A percentile compares a stretch with the other conserved stretches of the same genome.
These are phyloP conservation scores for Hypoxylon lienhwacheense DNA, from an alignment of 495 filamentous ascomycete genomes.

Conservation along the genomic window DNA sequence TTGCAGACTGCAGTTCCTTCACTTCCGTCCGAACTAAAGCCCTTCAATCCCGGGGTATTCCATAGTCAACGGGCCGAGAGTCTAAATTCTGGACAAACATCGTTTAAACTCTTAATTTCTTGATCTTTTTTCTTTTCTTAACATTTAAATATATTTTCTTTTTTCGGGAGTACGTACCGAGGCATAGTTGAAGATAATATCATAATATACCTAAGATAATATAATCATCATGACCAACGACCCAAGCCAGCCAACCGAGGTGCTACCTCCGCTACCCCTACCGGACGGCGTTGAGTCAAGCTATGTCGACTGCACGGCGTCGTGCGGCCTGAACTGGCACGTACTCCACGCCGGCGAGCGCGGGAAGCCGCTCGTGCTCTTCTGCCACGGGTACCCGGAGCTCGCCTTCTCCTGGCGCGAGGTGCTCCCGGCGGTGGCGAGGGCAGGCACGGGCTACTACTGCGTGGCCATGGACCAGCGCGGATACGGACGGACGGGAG, in stretches of 20 bases:
- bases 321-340: slow-evolving; percentile 60
- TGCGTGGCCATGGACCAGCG: slow-evolving; percentile 69
- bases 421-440: slow-evolving; percentile 58
- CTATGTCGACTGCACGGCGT: slow-evolving; percentile 51
- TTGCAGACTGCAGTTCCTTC: no score
- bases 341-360: slow-evolving; percentile 57
- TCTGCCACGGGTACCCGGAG: slow-evolving; percentile 69
- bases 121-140: no score
- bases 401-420: slow-evolving; percentile 72
- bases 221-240: slow-evolving; percentile 10
- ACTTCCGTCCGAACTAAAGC: no score
- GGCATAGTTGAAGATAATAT: not conserved
- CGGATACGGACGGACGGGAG: slow-evolving; percentile 67
- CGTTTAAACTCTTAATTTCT: no score
- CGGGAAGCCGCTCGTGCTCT: slow-evolving; percentile 60
- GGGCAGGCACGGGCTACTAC: slow-evolving; percentile 59
- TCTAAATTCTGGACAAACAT: no score
- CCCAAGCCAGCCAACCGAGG: slow-evolving; percentile 2
- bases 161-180: no score
- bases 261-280: slow-evolving; percentile 53
- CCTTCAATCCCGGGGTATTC: no score
- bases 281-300: slow-evolving; percentile 54
- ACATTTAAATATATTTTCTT: no score
- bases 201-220: not conserved
- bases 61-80: no score